These are phyloP conservation scores for Pleomassaria siparia DNA, from an alignment of 2,329 filamentous ascomycete genomes.

Conservation along the genomic window DNA sequence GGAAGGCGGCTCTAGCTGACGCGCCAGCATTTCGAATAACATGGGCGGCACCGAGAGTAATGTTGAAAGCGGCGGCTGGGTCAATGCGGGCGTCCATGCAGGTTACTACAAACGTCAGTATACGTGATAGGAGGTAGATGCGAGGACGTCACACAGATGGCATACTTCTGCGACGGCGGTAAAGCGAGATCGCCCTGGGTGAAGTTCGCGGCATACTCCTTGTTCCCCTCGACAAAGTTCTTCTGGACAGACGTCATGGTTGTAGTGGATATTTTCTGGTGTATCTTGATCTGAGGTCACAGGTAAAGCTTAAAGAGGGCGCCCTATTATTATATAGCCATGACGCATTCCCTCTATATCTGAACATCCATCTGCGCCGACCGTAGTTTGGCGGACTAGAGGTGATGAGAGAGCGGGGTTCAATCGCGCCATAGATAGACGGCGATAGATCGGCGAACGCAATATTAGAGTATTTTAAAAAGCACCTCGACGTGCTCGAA, in stretches of 20 bases:
- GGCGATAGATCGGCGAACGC: neutral
- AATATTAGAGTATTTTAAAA: neutral
- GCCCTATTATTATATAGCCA: neutral
- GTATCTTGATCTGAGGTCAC: neutral
- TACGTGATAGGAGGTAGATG: neutral
- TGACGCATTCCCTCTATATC: too few relatives aligned
- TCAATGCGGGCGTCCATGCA: conserved; percentile 82
- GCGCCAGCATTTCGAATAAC: conserved; percentile 69
- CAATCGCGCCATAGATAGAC: neutral
- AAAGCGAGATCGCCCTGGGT: conserved; percentile 67
- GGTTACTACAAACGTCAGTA: conserved; percentile 55
- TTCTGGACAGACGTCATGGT: neutral
- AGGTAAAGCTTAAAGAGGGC: neutral
- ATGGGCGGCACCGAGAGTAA: conserved; percentile 74
- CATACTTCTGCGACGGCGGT: conserved; percentile 70
- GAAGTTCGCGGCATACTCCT: conserved; percentile 60
- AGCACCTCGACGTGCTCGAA: neutral
- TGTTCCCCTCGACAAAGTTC: conserved; percentile 60
- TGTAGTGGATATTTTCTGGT: neutral
- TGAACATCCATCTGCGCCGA: too few relatives aligned
- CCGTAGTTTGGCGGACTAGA: neutral
- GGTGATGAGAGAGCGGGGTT: conserved; percentile 1
- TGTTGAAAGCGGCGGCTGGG: conserved; percentile 67
- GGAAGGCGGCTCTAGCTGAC: conserved; percentile 67
- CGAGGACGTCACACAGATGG: conserved; percentile 54